A percentile compares a stretch with the other conserved stretches of the same genome.
These are phyloP conservation scores for Candida verbasci DNA, from an alignment of 805 yeast species.

Conservation along the genomic window DNA sequence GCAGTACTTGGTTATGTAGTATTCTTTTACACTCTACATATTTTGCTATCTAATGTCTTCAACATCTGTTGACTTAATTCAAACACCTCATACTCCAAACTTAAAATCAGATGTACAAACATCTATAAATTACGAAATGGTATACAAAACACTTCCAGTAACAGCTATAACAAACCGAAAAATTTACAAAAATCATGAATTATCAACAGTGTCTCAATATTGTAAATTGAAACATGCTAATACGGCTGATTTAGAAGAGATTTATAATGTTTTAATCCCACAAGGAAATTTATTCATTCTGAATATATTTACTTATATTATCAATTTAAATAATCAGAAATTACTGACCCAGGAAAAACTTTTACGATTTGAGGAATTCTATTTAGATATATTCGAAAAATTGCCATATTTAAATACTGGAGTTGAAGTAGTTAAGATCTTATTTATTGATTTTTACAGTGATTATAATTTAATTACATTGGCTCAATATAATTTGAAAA, in stretches of 20 bases:
- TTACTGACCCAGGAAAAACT: not conserved
- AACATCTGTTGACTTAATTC: too few species aligned
- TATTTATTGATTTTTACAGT: conserved; percentile 3
- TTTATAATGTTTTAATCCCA: not conserved
- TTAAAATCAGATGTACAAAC: too few species aligned
- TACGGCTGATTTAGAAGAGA: not conserved
- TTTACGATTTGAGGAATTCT: not conserved
- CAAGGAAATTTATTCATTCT: not conserved
- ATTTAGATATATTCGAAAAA: not conserved
- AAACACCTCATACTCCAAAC: too few species aligned
- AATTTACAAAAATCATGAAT: conserved; percentile 4
- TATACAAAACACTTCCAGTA: too few species aligned
- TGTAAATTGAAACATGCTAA: conserved; percentile 1
- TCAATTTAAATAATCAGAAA: conserved; percentile 4
- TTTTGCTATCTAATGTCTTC: too few species aligned
- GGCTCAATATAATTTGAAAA: not conserved
- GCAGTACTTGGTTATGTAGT: too few species aligned
- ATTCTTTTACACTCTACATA: too few species aligned
- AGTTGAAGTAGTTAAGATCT: not conserved
- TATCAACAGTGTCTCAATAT: not conserved
- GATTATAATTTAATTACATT: conserved; percentile 4
- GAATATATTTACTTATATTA: not conserved
- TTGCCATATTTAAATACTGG: not conserved
- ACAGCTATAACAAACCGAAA: not conserved
- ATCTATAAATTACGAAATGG: too few species aligned